These are phyloP conservation scores for Ceratocystis colombiana DNA, from an alignment of 2,329 filamentous ascomycete species.

Conservation along the genomic window DNA sequence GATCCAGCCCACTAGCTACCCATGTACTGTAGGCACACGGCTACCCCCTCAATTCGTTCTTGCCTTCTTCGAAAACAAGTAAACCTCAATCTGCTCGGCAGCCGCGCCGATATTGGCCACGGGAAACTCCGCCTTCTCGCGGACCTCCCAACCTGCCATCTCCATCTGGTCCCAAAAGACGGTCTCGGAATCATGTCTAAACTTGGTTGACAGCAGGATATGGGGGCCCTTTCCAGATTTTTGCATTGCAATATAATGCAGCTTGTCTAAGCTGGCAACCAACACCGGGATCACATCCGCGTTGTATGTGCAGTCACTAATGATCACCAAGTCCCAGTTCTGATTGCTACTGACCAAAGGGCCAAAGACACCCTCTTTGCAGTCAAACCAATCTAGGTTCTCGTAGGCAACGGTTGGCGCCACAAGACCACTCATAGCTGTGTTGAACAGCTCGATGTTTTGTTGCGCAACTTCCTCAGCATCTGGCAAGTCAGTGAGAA, in stretches of 20 bases:
- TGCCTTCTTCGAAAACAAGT: slow-evolving; percentile 36
- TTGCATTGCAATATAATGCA: slow-evolving; percentile 35
- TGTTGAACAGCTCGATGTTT: slow-evolving; percentile 37
- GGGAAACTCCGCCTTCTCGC: slow-evolving; percentile 36
- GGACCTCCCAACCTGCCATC: slow-evolving; percentile 38
- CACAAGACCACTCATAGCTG: slow-evolving; percentile 14
- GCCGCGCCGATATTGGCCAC: slow-evolving; percentile 40
- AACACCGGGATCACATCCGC: slow-evolving; percentile 46
- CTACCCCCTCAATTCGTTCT: not conserved
- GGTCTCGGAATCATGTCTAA: slow-evolving; percentile 44
- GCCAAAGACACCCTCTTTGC: slow-evolving; percentile 38
- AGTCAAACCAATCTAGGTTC: slow-evolving; percentile 49
- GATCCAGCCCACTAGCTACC: not conserved
- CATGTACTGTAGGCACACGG: not conserved
- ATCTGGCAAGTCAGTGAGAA: slow-evolving; percentile 48
- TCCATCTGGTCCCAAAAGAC: slow-evolving; percentile 41
- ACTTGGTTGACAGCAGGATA: slow-evolving; percentile 48
- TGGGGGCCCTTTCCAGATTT: slow-evolving; percentile 30
- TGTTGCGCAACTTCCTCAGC: slow-evolving; percentile 41
- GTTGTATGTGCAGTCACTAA: slow-evolving; percentile 55
- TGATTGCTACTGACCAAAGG: slow-evolving; percentile 31
- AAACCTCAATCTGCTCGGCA: slow-evolving; percentile 42
- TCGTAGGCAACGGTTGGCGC: slow-evolving; percentile 39
- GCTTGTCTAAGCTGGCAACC: slow-evolving; percentile 42
- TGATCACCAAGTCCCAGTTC: slow-evolving; percentile 45